phyloP scores from a whole-genome alignment of 192 early-diverging fungal species.

The Entophlyctis helioformis region DNA sequence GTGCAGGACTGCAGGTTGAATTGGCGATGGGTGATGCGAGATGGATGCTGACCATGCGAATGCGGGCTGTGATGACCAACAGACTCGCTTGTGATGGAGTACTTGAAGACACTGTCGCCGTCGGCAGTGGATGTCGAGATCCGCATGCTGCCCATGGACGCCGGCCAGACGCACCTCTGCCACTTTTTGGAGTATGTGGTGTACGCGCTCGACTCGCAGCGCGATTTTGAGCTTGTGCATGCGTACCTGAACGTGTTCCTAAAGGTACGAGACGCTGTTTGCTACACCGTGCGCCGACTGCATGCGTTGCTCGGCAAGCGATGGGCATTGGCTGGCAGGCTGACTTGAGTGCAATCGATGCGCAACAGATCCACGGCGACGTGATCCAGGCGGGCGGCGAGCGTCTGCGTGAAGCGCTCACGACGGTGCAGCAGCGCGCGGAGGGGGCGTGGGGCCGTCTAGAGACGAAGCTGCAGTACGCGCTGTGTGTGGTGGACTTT shows the following conservation, averaged over 20 bases:
- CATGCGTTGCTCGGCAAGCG: background rate
- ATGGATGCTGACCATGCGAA: no score
- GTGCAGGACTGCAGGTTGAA: no score
- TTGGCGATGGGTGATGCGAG: no score
- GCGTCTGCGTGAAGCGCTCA: constrained; percentile 25
- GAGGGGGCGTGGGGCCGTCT: constrained; percentile 41
- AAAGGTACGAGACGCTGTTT: constrained; percentile 15
- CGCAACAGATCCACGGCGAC: constrained; percentile 57
- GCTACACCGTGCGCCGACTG: background rate
- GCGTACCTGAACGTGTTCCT: constrained; percentile 68
- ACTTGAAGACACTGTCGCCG: constrained; percentile 66
- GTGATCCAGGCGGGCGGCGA: constrained; percentile 25
- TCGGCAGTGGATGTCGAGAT: constrained; percentile 79
- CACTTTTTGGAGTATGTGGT: constrained; percentile 57
- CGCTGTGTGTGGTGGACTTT: constrained; percentile 51
- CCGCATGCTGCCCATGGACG: constrained; percentile 58
- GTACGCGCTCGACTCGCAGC: constrained; percentile 43
- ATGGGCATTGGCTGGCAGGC: background rate
- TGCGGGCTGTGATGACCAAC: background rate
- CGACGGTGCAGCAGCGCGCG: constrained; percentile 20
- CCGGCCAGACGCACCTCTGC: constrained; percentile 44
- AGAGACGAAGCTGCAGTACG: constrained; percentile 52
- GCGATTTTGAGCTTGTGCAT: constrained; percentile 82
- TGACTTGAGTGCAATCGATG: background rate
- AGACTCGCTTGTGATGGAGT: constrained; percentile 53